Evolutionary conservation across 2,329 filamentous ascomycete genomes (phyloP).

Genomic region (Xylariaceae sp.): DNA sequence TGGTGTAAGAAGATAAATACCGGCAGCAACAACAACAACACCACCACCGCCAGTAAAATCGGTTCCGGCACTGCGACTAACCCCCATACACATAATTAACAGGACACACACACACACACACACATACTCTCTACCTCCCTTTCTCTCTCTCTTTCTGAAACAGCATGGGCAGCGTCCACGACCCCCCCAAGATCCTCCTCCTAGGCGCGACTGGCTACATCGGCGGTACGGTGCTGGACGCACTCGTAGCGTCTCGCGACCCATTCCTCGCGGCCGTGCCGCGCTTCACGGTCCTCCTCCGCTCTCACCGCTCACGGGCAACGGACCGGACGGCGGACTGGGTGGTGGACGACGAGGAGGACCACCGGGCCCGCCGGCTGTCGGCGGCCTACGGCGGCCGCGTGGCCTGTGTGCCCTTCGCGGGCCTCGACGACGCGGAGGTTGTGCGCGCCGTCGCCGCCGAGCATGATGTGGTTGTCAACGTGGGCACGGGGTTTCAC

Average conservation of each 20-base stretch:
- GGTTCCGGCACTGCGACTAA: no score
- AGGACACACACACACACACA: no score
- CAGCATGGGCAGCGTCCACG: neutral
- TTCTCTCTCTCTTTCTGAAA: no score
- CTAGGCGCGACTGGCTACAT: conserved; percentile 20
- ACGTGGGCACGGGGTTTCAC: conserved; percentile 28
- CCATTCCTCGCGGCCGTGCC: conserved; percentile 4
- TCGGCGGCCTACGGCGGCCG: conserved; percentile 4
- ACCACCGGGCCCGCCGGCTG: conserved; percentile 4
- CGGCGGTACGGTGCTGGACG: conserved; percentile 14
- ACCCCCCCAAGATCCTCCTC: conserved; percentile 12
- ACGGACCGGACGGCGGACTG: no score
- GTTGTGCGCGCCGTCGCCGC: conserved; percentile 6
- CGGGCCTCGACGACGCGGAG: conserved; percentile 7
- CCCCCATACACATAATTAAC: no score
- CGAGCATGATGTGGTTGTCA: conserved; percentile 26
- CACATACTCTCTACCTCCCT: no score
- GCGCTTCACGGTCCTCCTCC: conserved; percentile 15
- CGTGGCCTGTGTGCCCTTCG: conserved; percentile 5
- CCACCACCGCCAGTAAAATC: no score
- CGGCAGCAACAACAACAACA: no score
- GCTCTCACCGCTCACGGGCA: no score
- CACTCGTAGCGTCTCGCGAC: conserved; percentile 11
- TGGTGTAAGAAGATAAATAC: no score
- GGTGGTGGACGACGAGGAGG: no score